Percentiles rank a stretch among this genome's conserved stretches.
phyloP scores from a whole-genome alignment of 2,329 filamentous ascomycete genomes.

The Claviceps sp. region DNA sequence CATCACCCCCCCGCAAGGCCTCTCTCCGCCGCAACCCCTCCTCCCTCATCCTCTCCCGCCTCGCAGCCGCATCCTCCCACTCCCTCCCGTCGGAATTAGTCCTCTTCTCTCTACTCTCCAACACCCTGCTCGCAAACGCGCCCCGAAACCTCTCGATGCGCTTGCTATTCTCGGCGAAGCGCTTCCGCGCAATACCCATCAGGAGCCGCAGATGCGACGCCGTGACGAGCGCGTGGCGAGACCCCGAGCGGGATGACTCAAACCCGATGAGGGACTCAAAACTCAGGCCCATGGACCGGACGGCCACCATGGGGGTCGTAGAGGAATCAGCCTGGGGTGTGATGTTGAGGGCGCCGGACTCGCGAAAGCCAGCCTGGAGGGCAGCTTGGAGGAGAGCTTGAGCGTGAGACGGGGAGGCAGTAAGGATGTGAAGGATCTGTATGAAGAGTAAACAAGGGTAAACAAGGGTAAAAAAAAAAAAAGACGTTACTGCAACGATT shows the following conservation, averaged over 20 bases:
- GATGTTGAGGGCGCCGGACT: constrained; percentile 71
- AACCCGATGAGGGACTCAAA: constrained; percentile 71
- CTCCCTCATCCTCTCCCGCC: constrained; percentile 41
- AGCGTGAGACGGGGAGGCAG: constrained; percentile 60
- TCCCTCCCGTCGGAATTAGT: constrained; percentile 23
- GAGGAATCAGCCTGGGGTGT: constrained; percentile 21
- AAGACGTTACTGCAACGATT: too few relatives aligned
- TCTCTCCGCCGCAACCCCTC: constrained; percentile 44
- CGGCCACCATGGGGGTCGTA: constrained; percentile 60
- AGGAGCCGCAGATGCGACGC: constrained; percentile 55
- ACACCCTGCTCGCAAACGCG: constrained; percentile 27
- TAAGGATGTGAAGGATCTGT: constrained; percentile 80
- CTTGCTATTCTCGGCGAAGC: constrained; percentile 56
- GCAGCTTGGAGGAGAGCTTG: constrained; percentile 64
- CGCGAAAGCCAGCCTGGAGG: constrained; percentile 72
- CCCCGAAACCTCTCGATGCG: constrained; percentile 51
- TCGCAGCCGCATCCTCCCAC: constrained; percentile 41
- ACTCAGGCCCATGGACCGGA: constrained; percentile 69
- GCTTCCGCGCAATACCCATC: constrained; percentile 56
- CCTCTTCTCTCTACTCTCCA: constrained; percentile 13
- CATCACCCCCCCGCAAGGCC: constrained; percentile 19
- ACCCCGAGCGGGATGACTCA: constrained; percentile 20
- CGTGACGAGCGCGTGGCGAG: constrained; percentile 39
- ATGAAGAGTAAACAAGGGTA: neutral
- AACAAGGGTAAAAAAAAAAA: too few relatives aligned